Base-by-base conservation (phyloP, 768 basidiomycete genomes). In the Phaffia australis region DNA sequence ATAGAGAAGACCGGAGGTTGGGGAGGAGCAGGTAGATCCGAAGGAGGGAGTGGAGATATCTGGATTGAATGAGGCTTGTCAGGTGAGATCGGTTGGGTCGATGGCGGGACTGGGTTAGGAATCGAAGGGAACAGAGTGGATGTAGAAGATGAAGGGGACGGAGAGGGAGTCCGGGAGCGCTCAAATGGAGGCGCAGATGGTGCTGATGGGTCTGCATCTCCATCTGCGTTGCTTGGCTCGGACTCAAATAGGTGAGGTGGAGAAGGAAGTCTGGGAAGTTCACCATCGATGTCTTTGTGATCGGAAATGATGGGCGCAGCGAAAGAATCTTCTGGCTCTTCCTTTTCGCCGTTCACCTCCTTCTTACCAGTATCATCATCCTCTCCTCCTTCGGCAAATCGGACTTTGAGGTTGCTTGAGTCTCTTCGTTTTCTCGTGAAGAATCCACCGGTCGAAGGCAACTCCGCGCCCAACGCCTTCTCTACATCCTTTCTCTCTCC, bases 131-230 rank as follows among this genome's bases (percentile, higher is more conserved):
- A 70, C 16, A 73, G 63, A 1, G 69, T 71, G 42, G 71, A 56
- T 8, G 71, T 67, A 27, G 18, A 62, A 64, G n/a, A 64, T 52
- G 69, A 69, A 18, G 56, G 69, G 23, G 70, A 69, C n/a, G 73
- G 70, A 23, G 70, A 70, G 35, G 71, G 62, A 46, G 69, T 60
- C 18, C 57, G 70, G 62, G 61, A 70, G 16, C 71, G 72, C 25
- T 63, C 71, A 15, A 72, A 54, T 16, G 72, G 71, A 8, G 73
- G 72, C 25, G 74, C 72, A 21, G 74, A 72, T 27, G 72, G 68
- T 9, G 72, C 69, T 18, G 71, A 70, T 11, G 67, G 25, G 25
- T 52, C 63, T 19, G 32, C 21, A 11, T 21, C 55, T 9, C 56
- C 67, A 5, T 68, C 50, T 6, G 32, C 56, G 19, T 32, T 46